Conservation (phyloP, 441 rosid genomes). For the Biscutella auriculata region DNA sequence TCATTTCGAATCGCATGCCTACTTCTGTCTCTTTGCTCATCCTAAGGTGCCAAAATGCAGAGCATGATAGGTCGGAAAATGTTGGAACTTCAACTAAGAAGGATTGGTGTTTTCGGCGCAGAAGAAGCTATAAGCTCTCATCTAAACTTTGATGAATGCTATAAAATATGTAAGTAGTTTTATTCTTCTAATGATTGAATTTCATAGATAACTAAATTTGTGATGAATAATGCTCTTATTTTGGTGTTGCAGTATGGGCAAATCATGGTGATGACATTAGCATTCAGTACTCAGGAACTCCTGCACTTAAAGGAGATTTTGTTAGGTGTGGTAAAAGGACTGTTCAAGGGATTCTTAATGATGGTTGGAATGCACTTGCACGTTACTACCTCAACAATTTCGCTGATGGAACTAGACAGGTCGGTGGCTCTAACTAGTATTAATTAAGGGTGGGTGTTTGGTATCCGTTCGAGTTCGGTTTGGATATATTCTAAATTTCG, state of each 20-base stretch:
- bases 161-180: slow-evolving; percentile 56
- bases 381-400: slow-evolving; percentile 91
- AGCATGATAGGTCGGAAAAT: slow-evolving; percentile 83
- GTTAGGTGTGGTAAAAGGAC: slow-evolving; percentile 80
- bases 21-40: no score
- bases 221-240: no score
- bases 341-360: slow-evolving; percentile 61
- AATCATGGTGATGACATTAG: slow-evolving; percentile 91
- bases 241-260: no score
- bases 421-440: background rate
- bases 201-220: no score
- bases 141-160: slow-evolving; percentile 60
- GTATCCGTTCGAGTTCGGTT: no score
- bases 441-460: no score
- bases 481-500: no score
- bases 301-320: slow-evolving; percentile 88
- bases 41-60: slow-evolving; percentile 30
- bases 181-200: background rate
- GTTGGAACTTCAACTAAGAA: slow-evolving; percentile 72
- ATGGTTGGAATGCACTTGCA: slow-evolving; percentile 54
- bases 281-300: slow-evolving; percentile 90
- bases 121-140: slow-evolving; percentile 71
- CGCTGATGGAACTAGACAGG: slow-evolving; percentile 57
- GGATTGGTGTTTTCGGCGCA: slow-evolving; percentile 72
- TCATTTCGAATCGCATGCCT: no score